Percentiles rank a stretch among this genome's conserved stretches.
Evolutionary conservation across 352 stramenopile genomes (phyloP).

Genomic region (Globisporangium parvum): DNA sequence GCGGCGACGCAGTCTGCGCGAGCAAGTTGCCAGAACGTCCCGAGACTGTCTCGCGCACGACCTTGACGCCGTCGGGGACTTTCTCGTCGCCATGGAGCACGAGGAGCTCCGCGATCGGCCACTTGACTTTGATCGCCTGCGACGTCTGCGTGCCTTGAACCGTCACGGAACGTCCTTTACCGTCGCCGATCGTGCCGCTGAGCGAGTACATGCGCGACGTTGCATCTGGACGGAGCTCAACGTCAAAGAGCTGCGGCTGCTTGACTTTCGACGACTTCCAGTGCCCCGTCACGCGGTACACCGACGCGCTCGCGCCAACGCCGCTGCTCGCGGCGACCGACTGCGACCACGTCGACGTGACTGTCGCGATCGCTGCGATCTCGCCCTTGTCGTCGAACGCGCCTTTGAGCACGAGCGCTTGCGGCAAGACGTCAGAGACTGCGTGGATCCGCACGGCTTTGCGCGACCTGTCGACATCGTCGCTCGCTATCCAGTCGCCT

Average conservation of each 20-base stretch:
- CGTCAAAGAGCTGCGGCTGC: constrained; percentile 65
- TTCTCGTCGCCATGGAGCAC: constrained; percentile 69
- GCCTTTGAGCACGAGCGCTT: constrained; percentile 59
- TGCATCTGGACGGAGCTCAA: constrained; percentile 48
- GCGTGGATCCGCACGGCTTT: constrained; percentile 62
- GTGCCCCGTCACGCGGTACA: constrained; percentile 60
- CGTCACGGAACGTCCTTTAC: constrained; percentile 37
- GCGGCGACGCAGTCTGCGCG: constrained; percentile 60
- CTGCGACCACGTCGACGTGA: constrained; percentile 36
- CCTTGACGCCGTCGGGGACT: constrained; percentile 61
- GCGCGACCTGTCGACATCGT: constrained; percentile 59
- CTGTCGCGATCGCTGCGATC: constrained; percentile 46
- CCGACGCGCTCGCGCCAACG: constrained; percentile 14
- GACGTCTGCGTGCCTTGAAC: constrained; percentile 64
- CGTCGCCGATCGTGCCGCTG: constrained; percentile 69
- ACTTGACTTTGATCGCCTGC: constrained; percentile 54
- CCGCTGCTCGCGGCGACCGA: constrained; percentile 10
- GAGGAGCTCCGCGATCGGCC: constrained; percentile 68
- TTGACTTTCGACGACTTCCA: constrained; percentile 74
- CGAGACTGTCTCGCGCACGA: constrained; percentile 66
- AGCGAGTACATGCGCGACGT: constrained; percentile 32
- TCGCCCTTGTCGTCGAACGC: constrained; percentile 69
- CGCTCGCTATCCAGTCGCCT: constrained; percentile 73
- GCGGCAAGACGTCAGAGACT: constrained; percentile 41
- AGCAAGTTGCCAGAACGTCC: constrained; percentile 66